phyloP scores from a whole-genome alignment of 495 filamentous ascomycete species.

The Neurospora sp. region DNA sequence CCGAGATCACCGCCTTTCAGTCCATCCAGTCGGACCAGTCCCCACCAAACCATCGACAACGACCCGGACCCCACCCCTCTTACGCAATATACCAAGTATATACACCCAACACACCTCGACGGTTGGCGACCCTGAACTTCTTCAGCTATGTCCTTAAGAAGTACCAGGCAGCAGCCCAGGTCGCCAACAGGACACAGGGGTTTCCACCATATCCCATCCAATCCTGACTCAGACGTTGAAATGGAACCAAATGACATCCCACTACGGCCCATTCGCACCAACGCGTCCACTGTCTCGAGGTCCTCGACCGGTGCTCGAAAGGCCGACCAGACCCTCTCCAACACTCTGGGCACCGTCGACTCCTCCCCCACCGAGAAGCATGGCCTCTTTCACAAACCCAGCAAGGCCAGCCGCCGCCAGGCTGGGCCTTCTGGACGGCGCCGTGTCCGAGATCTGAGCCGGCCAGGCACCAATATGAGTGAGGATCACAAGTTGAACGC shows the following conservation, averaged over 20 bases:
- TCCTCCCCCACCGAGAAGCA: slow-evolving; percentile 21
- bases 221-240: slow-evolving; percentile 8
- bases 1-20: not conserved
- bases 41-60: not conserved
- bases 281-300: slow-evolving; percentile 30
- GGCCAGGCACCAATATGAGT: slow-evolving; percentile 42
- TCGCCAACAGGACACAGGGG: slow-evolving; percentile 8
- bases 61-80: not conserved
- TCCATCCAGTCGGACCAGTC: too few relatives aligned
- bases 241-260: slow-evolving; percentile 36
- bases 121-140: not conserved
- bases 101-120: not conserved
- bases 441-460: slow-evolving; percentile 39
- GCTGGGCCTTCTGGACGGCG: slow-evolving; percentile 41
- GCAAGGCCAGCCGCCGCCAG: not conserved
- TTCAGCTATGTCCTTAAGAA: slow-evolving; percentile 19
- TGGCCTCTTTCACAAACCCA: slow-evolving; percentile 38
- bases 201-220: not conserved
- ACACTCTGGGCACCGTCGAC: slow-evolving; percentile 14
- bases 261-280: slow-evolving; percentile 39
- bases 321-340: slow-evolving; percentile 27
- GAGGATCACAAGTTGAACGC: slow-evolving; percentile 57
- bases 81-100: not conserved
- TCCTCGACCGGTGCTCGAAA: slow-evolving; percentile 40
- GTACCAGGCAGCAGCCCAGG: slow-evolving; percentile 2